A percentile compares a stretch with the other conserved stretches of the same genome.
These are phyloP conservation scores for Glycine soja DNA, from an alignment of 306 rosid genomes.

Conservation along the genomic window DNA sequence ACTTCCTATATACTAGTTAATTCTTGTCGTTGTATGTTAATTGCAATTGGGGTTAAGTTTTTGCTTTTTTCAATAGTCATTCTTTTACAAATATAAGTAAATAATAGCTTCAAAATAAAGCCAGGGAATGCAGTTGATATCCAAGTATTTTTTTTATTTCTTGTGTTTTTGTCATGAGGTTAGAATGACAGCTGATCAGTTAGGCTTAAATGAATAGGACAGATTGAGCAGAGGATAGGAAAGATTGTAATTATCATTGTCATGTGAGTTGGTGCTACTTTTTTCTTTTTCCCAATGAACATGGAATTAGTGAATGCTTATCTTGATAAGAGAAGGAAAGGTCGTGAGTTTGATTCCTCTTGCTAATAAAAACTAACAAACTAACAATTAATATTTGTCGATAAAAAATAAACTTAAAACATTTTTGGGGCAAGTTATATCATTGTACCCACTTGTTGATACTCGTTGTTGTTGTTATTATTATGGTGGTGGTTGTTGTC, in stretches of 20 bases:
- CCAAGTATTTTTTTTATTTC: conserved; percentile 27
- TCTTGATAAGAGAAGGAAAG: neutral
- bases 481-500: too few species aligned
- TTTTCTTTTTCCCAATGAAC: conserved; percentile 1
- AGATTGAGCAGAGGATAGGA: neutral
- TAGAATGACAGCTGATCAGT: conserved; percentile 6
- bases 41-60: conserved; percentile 3
- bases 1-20: conserved; percentile 15
- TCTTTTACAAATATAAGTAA: neutral
- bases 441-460: neutral
- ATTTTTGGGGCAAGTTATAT: conserved; percentile 19
- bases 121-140: neutral
- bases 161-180: conserved; percentile 1
- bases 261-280: neutral
- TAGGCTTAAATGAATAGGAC: conserved; percentile 5
- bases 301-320: neutral
- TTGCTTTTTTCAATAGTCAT: neutral
- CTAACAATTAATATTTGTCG: too few species aligned
- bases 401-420: too few species aligned
- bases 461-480: too few species aligned
- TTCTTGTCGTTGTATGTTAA: conserved; percentile 4
- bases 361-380: too few species aligned
- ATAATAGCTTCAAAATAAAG: conserved; percentile 4
- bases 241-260: neutral
- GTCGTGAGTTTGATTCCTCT: too few species aligned